Base-by-base conservation (phyloP, 306 rosid species). In the Hippophae tibetana region DNA sequence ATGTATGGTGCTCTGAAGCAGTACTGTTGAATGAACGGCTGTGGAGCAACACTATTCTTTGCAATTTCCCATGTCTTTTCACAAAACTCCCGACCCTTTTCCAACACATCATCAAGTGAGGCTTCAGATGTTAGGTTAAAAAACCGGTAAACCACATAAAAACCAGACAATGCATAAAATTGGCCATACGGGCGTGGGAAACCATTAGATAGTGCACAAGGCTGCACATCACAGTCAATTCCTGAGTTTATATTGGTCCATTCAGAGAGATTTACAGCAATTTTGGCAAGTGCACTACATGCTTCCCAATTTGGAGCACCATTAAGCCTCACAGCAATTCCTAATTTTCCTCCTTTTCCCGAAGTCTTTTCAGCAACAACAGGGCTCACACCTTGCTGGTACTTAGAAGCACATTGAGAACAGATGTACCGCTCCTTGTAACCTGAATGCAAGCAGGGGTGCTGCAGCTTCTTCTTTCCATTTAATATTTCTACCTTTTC, bases 1-100 rank as follows among this genome's bases (percentile, higher is more conserved):
- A 85, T 62, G 69, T 92, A 92, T 8, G 96, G 96, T 31, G 98
- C 95, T 72, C 98, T 85, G 69, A 92, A 92, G 83, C 98, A 92
- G 69, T 92, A 92, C 69, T 87, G 98, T 79, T 92, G 96, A 61
- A 92, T 88, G 72, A 81, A 92, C 56, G 98, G 95, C 69, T 92
- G 98, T 8, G 96, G 95, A 48, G 78, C 77, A 73, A 92, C 98
- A 72, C 96, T 92, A 54, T 60, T 74, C 84, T 56, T 79, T 1
- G 96, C 98, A 63, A 73, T 73, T 27, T 87, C 93, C 98, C 98
- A 92, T 54, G 75, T 77, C 62, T 70, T 82, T 40, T 74, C 96
- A 68, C 99, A 92, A 60, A 87, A 92, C 9, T 42, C 75, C 64
- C 66, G 75, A 58, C 98, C 95, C 71, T 77, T 92, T 72, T 84